phyloP scores from a whole-genome alignment of 371 early-diverging fungal species.

The Rhizopus stolonifer region DNA sequence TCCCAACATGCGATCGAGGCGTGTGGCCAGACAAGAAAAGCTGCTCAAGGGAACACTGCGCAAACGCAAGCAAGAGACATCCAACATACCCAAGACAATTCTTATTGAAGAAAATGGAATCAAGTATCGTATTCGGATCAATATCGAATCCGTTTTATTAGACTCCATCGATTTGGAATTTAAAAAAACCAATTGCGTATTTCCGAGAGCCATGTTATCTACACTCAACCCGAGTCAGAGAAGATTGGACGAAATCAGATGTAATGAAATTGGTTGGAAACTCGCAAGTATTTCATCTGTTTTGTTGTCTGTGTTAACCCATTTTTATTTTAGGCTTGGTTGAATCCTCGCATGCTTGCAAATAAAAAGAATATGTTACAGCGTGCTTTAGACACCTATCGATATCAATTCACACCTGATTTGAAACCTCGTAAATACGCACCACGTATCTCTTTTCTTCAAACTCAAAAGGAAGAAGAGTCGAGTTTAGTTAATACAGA shows the following conservation, averaged over 20 bases:
- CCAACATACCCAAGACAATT: constrained; percentile 23
- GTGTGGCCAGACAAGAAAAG: constrained; percentile 81
- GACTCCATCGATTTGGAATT: constrained; percentile 38
- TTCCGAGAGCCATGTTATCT: constrained; percentile 41
- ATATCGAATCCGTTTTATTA: constrained; percentile 46
- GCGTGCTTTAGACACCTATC: constrained; percentile 44
- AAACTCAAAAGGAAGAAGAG: too few species aligned
- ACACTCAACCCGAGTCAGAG: constrained; percentile 30
- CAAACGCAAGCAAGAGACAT: constrained; percentile 29
- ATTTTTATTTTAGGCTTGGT: constrained; percentile 33
- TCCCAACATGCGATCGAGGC: constrained; percentile 73
- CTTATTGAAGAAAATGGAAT: constrained; percentile 24
- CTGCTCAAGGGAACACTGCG: constrained; percentile 44
- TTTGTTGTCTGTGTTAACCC: too few species aligned
- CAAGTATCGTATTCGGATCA: constrained; percentile 42
- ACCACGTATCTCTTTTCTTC: too few species aligned
- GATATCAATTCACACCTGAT: constrained; percentile 39
- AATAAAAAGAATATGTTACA: constrained; percentile 47
- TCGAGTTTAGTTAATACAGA: too few species aligned
- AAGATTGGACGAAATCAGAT: constrained; percentile 41
- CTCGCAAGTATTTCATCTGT: constrained; percentile 9
- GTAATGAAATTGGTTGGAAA: constrained; percentile 56
- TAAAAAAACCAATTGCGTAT: constrained; percentile 45
- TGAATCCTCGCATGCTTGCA: constrained; percentile 49
- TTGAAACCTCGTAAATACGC: too few species aligned